A percentile compares a stretch with the other conserved stretches of the same genome.
phyloP scores from a whole-genome alignment of 768 basidiomycete genomes.

The Xerocomellus amylosporus region DNA sequence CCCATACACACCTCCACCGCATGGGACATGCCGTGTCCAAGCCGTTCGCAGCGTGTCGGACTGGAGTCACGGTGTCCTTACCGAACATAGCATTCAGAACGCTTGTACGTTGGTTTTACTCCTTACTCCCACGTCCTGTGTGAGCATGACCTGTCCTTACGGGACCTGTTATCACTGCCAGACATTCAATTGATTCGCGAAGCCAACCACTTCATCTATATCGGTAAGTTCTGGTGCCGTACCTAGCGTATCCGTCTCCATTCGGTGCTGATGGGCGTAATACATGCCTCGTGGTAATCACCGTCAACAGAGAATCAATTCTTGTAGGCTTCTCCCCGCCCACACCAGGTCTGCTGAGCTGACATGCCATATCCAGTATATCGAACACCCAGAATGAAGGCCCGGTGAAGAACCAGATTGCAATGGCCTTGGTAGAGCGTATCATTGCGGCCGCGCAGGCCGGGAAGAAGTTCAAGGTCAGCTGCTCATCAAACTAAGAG shows the following conservation, averaged over 20 bases:
- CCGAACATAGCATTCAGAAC: conserved; percentile 89
- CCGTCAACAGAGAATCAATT: conserved; percentile 70
- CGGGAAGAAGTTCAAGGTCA: conserved; percentile 74
- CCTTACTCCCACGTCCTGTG: neutral
- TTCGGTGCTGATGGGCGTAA: conserved; percentile 12
- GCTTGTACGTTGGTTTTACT: conserved; percentile 60
- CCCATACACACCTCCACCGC: conserved; percentile 42
- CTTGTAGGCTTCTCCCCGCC: conserved; percentile 44
- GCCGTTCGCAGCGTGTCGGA: conserved; percentile 84
- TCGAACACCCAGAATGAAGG: conserved; percentile 64
- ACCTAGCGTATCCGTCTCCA: neutral
- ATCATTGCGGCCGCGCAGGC: conserved; percentile 76
- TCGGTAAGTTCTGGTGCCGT: conserved; percentile 56
- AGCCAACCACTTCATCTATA: conserved; percentile 87
- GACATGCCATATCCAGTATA: conserved; percentile 49
- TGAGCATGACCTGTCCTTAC: neutral
- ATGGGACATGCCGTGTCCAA: conserved; percentile 68
- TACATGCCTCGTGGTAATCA: conserved; percentile 11
- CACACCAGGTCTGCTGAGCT: neutral
- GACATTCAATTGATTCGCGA: conserved; percentile 80
- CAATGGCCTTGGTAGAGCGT: conserved; percentile 75
- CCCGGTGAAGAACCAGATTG: conserved; percentile 80
- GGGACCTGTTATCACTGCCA: conserved; percentile 22
- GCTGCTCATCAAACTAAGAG: conserved; percentile 2
- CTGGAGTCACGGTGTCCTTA: conserved; percentile 92